A percentile compares a stretch with the other conserved stretches of the same genome.
These are phyloP conservation scores for Fraxinus quadrangulata DNA, from an alignment of 257 asterid species.

Conservation along the genomic window DNA sequence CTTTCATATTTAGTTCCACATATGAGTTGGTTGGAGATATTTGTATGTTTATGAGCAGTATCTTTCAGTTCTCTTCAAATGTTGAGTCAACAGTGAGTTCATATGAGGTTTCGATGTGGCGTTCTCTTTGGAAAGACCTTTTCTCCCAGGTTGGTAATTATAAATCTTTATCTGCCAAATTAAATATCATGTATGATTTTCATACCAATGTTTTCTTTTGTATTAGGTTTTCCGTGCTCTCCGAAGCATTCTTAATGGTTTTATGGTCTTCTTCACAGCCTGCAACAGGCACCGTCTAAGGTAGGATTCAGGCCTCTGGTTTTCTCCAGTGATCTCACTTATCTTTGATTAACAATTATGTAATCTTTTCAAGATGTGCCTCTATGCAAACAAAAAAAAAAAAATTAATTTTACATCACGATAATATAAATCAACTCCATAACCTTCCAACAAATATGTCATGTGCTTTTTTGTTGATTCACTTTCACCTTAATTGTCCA, in stretches of 20 bases:
- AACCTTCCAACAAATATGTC: background rate
- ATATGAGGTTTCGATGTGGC: too few relatives aligned
- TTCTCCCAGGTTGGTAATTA: background rate
- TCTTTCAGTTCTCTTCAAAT: conserved; percentile 45
- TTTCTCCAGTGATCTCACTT: background rate
- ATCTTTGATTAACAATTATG: too few relatives aligned
- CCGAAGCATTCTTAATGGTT: conserved; percentile 63
- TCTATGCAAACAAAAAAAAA: too few relatives aligned
- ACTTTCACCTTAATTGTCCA: background rate
- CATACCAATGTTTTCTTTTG: conserved; percentile 2
- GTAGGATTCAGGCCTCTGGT: conserved; percentile 33
- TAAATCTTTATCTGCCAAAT: background rate
- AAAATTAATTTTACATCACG: background rate
- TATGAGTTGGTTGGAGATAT: conserved; percentile 39
- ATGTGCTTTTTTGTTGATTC: background rate
- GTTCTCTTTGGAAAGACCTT: too few relatives aligned
- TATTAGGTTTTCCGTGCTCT: conserved; percentile 71
- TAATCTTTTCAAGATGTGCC: too few relatives aligned
- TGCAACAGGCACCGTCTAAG: conserved; percentile 84
- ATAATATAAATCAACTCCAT: background rate
- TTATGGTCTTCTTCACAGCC: conserved; percentile 72
- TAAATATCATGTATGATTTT: background rate
- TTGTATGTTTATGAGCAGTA: conserved; percentile 51
- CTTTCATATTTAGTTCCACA: conserved; percentile 33
- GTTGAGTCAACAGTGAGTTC: conserved; percentile 44